phyloP scores from a whole-genome alignment of 2,329 filamentous ascomycete genomes.

The Fusarium austroafricanum region DNA sequence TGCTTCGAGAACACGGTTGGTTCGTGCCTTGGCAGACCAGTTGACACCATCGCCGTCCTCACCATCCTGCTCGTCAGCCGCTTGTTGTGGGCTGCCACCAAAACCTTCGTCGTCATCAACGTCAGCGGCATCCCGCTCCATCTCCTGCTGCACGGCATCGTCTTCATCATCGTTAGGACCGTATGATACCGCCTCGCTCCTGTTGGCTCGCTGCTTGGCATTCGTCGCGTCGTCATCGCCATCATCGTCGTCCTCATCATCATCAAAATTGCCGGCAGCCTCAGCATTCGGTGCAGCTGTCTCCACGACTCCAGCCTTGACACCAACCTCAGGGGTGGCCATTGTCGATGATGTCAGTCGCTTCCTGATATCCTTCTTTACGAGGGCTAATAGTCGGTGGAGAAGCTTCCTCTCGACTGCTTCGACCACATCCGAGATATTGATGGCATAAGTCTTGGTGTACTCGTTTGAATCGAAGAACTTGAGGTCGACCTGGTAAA shows the following conservation, averaged over 20 bases:
- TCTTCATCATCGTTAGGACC: slow-evolving; percentile 95
- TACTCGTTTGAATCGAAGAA: slow-evolving; percentile 92
- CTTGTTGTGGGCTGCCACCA: slow-evolving; percentile 60
- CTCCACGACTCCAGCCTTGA: slow-evolving; percentile 65
- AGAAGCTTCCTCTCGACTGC: slow-evolving; percentile 87
- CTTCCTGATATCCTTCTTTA: slow-evolving; percentile 86
- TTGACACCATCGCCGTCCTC: slow-evolving; percentile 54
- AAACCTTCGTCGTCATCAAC: slow-evolving; percentile 69
- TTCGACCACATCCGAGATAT: slow-evolving; percentile 77
- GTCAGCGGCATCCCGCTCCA: slow-evolving; percentile 69
- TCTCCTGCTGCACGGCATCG: slow-evolving; percentile 74
- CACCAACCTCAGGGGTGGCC: slow-evolving; percentile 79
- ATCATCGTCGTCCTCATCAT: slow-evolving; percentile 70
- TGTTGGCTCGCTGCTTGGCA: slow-evolving; percentile 80
- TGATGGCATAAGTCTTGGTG: slow-evolving; percentile 84
- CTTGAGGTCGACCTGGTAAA: slow-evolving; percentile 82
- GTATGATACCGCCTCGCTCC: slow-evolving; percentile 85
- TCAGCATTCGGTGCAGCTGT: slow-evolving; percentile 55
- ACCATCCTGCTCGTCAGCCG: slow-evolving; percentile 53
- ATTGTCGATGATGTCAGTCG: slow-evolving; percentile 73
- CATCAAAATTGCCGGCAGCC: slow-evolving; percentile 50
- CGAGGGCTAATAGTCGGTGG: slow-evolving; percentile 74
- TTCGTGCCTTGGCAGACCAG: slow-evolving; percentile 61
- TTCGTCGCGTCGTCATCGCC: slow-evolving; percentile 83
- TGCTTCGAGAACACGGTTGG: slow-evolving; percentile 72